Conservation (phyloP, 2,329 filamentous ascomycete genomes). For the Ceratocystis albifundus region DNA sequence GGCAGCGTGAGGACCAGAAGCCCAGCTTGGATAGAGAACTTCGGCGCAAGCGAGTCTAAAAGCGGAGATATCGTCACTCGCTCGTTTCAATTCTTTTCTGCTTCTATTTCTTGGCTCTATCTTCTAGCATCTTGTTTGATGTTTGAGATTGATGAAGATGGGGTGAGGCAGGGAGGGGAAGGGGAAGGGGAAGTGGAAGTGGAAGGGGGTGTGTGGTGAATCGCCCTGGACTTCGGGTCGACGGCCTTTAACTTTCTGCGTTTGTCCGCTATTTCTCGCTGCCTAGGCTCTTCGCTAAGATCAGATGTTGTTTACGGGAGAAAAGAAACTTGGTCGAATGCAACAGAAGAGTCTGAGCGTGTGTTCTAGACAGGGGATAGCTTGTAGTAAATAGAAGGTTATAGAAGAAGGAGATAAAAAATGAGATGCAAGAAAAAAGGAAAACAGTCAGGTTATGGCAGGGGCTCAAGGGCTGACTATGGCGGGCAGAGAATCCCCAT, state of each 20-base stretch:
- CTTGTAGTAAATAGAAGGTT: neutral
- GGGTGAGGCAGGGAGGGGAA: too few relatives aligned
- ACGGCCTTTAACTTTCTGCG: neutral
- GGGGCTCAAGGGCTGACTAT: neutral
- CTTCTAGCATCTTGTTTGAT: neutral
- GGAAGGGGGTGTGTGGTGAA: too few relatives aligned
- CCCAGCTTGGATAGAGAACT: neutral
- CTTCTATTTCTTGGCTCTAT: neutral
- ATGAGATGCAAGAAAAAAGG: neutral
- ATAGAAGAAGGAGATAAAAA: neutral
- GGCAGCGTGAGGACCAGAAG: neutral
- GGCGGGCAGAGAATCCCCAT: neutral
- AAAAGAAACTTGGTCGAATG: slow-evolving; percentile 3
- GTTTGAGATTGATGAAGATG: neutral
- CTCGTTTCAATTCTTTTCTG: neutral
- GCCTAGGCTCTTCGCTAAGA: neutral
- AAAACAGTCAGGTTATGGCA: neutral
- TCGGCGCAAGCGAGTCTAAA: neutral
- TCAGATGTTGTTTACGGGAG: slow-evolving; percentile 1
- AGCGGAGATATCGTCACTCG: neutral
- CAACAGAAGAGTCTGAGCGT: slow-evolving; percentile 6
- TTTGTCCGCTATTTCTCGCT: neutral
- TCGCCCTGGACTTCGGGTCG: neutral
- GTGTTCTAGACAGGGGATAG: slow-evolving; percentile 4
- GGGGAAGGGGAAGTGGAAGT: too few relatives aligned